Conservation (phyloP, 2,329 filamentous ascomycete species). For the Plenodomus tracheiphilus region DNA sequence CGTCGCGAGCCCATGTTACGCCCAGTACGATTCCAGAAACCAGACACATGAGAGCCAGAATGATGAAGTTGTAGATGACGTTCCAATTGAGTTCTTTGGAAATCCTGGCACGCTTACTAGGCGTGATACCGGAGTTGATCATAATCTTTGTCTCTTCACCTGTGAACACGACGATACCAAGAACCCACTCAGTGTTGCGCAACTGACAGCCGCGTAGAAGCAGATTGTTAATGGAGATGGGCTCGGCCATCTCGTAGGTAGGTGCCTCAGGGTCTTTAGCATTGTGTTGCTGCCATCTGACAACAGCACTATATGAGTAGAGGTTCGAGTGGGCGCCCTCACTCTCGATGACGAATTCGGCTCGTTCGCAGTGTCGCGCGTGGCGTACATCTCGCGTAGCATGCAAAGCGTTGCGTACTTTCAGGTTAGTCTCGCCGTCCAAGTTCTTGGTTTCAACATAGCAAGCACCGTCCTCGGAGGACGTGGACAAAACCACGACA, state of each 20-base stretch:
- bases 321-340: constrained; percentile 91
- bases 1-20: constrained; percentile 72
- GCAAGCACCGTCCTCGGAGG: constrained; percentile 90
- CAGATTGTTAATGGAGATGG: constrained; percentile 92
- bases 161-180: constrained; percentile 92
- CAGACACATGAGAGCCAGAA: constrained; percentile 88
- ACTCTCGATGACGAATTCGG: constrained; percentile 86
- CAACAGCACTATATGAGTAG: constrained; percentile 90
- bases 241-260: constrained; percentile 81
- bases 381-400: constrained; percentile 82
- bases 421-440: constrained; percentile 96
- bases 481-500: constrained; percentile 88
- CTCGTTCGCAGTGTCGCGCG: constrained; percentile 87
- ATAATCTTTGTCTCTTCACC: constrained; percentile 98
- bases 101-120: constrained; percentile 89
- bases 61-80: constrained; percentile 92
- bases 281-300: constrained; percentile 81
- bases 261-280: constrained; percentile 64
- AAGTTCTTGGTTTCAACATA: constrained; percentile 98
- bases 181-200: constrained; percentile 93
- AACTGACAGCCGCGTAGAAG: constrained; percentile 91
- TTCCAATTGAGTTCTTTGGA: constrained; percentile 95
- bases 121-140: constrained; percentile 95
- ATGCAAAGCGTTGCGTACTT: constrained; percentile 88
- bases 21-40: constrained; percentile 84